A percentile compares a stretch with the other conserved stretches of the same genome.
Evolutionary conservation across 202 grass and related monocot species (phyloP).

Genomic region (Digitaria exilis): DNA sequence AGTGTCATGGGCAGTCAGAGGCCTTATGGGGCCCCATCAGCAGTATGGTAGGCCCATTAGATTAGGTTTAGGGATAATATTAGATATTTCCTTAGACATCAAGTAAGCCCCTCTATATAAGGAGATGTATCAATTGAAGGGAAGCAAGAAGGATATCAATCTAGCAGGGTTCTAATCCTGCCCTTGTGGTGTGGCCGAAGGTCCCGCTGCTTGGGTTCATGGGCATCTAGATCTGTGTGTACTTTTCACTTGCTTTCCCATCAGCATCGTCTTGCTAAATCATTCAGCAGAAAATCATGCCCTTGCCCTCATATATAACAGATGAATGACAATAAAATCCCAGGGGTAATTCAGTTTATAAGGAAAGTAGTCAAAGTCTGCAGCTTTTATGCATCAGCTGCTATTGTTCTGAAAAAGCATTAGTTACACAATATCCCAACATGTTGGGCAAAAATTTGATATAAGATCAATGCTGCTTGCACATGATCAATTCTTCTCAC

Average conservation of each 20-base stretch:
- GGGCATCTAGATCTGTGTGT: not conserved
- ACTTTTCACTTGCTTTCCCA: not conserved
- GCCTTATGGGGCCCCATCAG: no score
- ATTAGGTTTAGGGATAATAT: no score
- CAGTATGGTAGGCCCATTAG: no score
- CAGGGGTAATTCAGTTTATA: not conserved
- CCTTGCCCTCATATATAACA: not conserved
- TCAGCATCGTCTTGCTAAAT: not conserved
- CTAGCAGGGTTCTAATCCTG: no score
- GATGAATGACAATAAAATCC: not conserved
- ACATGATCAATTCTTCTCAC: slow-evolving; percentile 9
- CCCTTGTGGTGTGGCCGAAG: no score
- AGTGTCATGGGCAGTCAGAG: no score
- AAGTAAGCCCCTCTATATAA: no score
- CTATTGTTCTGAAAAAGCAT: not conserved
- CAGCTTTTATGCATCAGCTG: slow-evolving; percentile 7
- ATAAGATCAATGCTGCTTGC: slow-evolving; percentile 7
- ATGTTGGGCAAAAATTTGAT: not conserved
- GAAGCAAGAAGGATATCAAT: no score
- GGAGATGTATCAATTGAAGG: no score
- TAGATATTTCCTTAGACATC: no score
- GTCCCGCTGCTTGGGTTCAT: no score
- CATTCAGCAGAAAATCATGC: not conserved
- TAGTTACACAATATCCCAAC: slow-evolving; percentile 20
- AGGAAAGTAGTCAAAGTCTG: not conserved